phyloP scores from a whole-genome alignment of 768 basidiomycete species.

The Tricholoma hemisulphureum region DNA sequence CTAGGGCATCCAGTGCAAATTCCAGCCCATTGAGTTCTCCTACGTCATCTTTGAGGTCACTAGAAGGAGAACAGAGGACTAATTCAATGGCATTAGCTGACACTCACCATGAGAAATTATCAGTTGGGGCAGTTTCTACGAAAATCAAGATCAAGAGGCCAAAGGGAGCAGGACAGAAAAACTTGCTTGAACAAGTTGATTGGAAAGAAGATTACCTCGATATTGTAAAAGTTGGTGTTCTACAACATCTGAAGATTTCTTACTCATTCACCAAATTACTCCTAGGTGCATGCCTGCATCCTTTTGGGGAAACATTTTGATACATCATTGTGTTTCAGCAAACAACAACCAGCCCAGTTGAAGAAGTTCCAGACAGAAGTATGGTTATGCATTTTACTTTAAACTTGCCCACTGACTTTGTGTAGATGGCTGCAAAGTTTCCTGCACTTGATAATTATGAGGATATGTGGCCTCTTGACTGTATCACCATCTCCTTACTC shows the following conservation, averaged over 20 bases:
- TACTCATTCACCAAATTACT: no score
- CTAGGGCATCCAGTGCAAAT: not conserved
- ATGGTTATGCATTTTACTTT: no score
- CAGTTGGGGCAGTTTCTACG: not conserved
- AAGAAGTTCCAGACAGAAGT: not conserved
- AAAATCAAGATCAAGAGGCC: not conserved
- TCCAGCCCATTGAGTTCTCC: not conserved
- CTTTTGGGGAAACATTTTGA: not conserved
- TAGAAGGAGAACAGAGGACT: not conserved
- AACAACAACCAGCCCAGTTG: not conserved
- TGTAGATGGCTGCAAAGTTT: no score
- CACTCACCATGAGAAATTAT: no score
- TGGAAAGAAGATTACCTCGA: not conserved
- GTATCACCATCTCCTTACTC: no score
- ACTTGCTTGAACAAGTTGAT: not conserved
- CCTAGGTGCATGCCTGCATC: no score
- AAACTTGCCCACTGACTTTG: no score
- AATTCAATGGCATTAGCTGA: not conserved
- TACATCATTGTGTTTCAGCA: not conserved
- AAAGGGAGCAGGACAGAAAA: not conserved
- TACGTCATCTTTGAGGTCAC: not conserved
- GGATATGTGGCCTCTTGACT: no score
- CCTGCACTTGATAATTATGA: no score
- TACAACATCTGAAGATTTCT: not conserved
- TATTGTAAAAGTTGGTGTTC: not conserved